Conservation (phyloP, 768 basidiomycete species). For the Suillus americanus region DNA sequence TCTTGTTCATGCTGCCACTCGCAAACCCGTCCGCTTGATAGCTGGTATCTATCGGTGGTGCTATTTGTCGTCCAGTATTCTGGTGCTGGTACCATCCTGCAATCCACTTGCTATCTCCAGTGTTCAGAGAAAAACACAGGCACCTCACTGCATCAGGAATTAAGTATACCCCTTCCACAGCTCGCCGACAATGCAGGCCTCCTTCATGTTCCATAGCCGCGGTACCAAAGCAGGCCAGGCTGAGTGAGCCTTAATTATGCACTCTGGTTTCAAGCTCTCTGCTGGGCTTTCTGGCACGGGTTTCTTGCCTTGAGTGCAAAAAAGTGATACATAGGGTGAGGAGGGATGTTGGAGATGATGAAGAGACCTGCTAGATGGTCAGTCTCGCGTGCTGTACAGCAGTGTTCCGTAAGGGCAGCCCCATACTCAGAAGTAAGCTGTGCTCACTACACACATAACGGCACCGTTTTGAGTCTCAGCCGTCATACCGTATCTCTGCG, state of each 20-base stretch:
- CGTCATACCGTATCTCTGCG: too few relatives aligned
- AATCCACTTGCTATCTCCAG: constrained; percentile 9
- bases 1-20: not conserved
- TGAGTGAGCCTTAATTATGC: not conserved
- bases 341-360: too few relatives aligned
- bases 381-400: too few relatives aligned
- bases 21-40: not conserved
- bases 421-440: too few relatives aligned
- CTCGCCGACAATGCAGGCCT: not conserved
- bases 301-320: not conserved
- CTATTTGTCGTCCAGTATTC: not conserved
- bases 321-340: too few relatives aligned
- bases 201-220: not conserved
- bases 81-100: constrained; percentile 10
- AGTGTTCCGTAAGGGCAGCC: too few relatives aligned
- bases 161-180: not conserved
- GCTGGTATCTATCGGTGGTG: not conserved
- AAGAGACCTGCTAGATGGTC: too few relatives aligned
- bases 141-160: not conserved
- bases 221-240: not conserved
- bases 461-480: too few relatives aligned
- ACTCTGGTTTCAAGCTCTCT: not conserved
- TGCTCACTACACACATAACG: too few relatives aligned
- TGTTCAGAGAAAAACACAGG: constrained; percentile 14
- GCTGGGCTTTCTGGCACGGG: not conserved